Conservation (phyloP, 352 stramenopile genomes). For the Peronospora farinosa region DNA sequence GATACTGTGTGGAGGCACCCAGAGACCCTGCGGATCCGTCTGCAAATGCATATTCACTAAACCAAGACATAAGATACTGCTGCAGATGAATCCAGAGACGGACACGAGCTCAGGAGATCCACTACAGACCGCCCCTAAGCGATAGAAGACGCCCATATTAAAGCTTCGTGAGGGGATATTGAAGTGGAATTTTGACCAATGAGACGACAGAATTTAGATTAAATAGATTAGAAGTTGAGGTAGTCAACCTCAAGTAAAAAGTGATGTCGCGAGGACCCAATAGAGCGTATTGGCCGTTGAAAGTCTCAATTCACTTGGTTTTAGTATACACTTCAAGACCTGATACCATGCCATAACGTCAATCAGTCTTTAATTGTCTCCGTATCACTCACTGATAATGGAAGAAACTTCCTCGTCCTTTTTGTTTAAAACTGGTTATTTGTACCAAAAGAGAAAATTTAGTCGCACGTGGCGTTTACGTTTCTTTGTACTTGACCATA, state of each 20-base stretch:
- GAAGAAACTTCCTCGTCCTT: conserved; percentile 8
- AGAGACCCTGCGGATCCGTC: conserved; percentile 77
- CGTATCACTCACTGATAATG: no score
- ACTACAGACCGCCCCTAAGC: conserved; percentile 49
- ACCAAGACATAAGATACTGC: conserved; percentile 51
- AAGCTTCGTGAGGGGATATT: background rate
- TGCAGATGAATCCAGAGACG: conserved; percentile 40
- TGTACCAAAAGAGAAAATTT: conserved; percentile 65
- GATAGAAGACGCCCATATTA: conserved; percentile 48
- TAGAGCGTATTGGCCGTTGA: no score
- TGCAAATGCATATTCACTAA: conserved; percentile 54
- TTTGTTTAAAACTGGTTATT: conserved; percentile 44
- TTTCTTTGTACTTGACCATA: conserved; percentile 60
- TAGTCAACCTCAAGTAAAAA: no score
- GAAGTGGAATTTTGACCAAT: conserved; percentile 15
- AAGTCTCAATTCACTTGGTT: no score
- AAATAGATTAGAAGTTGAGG: no score
- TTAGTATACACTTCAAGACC: no score
- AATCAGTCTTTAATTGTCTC: no score
- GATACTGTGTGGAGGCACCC: conserved; percentile 60
- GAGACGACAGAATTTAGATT: no score
- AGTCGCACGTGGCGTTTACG: conserved; percentile 48
- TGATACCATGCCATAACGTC: no score
- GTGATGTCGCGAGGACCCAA: no score
- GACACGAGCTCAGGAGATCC: conserved; percentile 40